These are phyloP conservation scores for Cercospora zeae-maydis DNA, from an alignment of 2,329 filamentous ascomycete genomes.

Conservation along the genomic window DNA sequence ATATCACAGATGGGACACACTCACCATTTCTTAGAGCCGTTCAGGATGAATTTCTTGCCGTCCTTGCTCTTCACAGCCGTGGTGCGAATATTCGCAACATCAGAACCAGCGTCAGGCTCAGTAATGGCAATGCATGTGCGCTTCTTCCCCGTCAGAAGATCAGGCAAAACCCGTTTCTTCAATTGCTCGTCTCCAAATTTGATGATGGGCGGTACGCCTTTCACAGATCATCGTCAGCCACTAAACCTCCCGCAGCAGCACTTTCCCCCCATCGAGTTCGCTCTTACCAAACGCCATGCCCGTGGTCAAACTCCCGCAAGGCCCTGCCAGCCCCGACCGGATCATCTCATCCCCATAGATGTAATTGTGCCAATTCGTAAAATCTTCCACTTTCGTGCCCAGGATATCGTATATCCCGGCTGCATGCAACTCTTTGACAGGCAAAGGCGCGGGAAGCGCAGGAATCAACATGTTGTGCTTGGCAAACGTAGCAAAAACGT, in stretches of 20 bases:
- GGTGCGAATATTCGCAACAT: constrained; percentile 70
- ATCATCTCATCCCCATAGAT: constrained; percentile 71
- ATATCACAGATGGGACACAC: not conserved
- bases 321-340: constrained; percentile 62
- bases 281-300: constrained; percentile 59
- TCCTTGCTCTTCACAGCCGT: constrained; percentile 60
- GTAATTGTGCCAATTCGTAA: constrained; percentile 66
- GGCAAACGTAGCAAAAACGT: constrained; percentile 63
- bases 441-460: constrained; percentile 64
- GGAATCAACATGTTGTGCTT: constrained; percentile 68
- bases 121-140: constrained; percentile 74
- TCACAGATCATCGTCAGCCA: not conserved
- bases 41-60: constrained; percentile 66
- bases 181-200: constrained; percentile 63
- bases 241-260: not conserved
- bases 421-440: constrained; percentile 63
- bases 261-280: not conserved
- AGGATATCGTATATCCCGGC: constrained; percentile 64
- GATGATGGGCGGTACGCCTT: constrained; percentile 64
- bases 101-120: constrained; percentile 62
- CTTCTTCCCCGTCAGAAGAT: constrained; percentile 63
- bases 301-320: constrained; percentile 62
- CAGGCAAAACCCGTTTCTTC: constrained; percentile 64
- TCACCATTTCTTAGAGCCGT: constrained; percentile 72
- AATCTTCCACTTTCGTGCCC: constrained; percentile 68